A percentile compares a stretch with the other conserved stretches of the same genome.
These are phyloP conservation scores for Solidago caesia DNA, from an alignment of 129 eudicot genomes.

Conservation along the genomic window DNA sequence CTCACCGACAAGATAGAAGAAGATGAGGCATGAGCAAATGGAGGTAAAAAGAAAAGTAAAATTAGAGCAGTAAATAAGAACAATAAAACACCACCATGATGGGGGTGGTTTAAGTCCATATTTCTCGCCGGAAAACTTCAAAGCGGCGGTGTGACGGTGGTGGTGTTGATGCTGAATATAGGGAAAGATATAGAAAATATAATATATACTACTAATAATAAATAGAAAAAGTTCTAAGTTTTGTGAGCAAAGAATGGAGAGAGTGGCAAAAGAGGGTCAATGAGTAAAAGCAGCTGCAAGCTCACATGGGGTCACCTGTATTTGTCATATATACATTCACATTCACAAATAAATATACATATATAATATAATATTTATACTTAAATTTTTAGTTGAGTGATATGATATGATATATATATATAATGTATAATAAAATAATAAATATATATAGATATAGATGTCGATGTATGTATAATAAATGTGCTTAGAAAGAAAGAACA, in stretches of 20 bases:
- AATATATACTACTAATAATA: neutral
- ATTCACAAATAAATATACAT: neutral
- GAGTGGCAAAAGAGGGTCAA: conserved; percentile 25
- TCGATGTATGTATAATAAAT: neutral
- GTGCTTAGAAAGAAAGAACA: too few relatives aligned
- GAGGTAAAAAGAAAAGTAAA: conserved; percentile 33
- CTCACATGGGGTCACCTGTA: conserved; percentile 42
- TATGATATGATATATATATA: too few relatives aligned
- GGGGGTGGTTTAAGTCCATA: conserved; percentile 34
- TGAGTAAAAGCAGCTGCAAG: conserved; percentile 15
- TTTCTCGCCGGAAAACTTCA: neutral
- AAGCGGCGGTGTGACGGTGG: conserved; percentile 12
- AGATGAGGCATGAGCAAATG: conserved; percentile 42
- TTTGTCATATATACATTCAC: conserved; percentile 23
- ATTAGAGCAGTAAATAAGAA: conserved; percentile 26
- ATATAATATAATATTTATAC: too few relatives aligned
- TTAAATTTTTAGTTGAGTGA: too few relatives aligned
- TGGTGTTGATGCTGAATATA: neutral
- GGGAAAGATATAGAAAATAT: neutral
- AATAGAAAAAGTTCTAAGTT: neutral
- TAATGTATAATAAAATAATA: neutral
- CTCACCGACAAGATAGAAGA: conserved; percentile 63
- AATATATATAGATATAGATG: neutral
- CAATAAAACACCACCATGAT: conserved; percentile 41
- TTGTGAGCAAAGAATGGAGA: neutral